Evolutionary conservation across 805 yeast species (phyloP).

Genomic region (Monosporozyma servazzii): DNA sequence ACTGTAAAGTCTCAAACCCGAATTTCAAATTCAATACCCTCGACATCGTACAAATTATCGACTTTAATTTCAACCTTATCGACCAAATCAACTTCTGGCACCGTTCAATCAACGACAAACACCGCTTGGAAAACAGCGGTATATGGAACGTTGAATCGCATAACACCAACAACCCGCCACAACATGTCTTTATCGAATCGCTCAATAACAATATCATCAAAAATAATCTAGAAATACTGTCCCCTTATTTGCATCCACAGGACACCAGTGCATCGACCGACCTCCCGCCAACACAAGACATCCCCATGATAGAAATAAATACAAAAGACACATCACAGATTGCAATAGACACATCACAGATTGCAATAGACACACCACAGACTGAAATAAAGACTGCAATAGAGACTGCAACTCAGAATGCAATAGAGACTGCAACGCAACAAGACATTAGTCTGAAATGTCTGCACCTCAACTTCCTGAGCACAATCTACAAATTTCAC

Average conservation of each 20-base stretch:
- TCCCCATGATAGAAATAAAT: too few species aligned
- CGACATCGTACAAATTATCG: background rate
- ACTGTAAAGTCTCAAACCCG: background rate
- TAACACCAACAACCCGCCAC: background rate
- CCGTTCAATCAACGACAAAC: background rate
- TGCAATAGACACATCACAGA: too few species aligned
- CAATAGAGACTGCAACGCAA: too few species aligned
- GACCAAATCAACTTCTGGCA: slow-evolving; percentile 4
- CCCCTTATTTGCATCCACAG: slow-evolving; percentile 9
- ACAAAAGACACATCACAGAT: too few species aligned
- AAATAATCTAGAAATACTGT: slow-evolving; percentile 15
- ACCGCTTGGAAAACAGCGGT: background rate
- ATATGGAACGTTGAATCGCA: background rate
- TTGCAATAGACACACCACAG: too few species aligned
- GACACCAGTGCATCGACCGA: too few species aligned
- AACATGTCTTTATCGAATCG: slow-evolving; percentile 11
- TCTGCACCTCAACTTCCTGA: background rate
- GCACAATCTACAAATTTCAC: background rate
- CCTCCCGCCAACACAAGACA: too few species aligned
- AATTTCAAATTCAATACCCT: background rate
- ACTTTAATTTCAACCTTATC: background rate
- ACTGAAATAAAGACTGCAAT: too few species aligned
- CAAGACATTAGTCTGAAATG: too few species aligned
- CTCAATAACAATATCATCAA: slow-evolving; percentile 12
- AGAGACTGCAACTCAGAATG: too few species aligned